Evolutionary conservation across 208 protist genomes (phyloP).

Genomic region (Herpetomonas tarakana): DNA sequence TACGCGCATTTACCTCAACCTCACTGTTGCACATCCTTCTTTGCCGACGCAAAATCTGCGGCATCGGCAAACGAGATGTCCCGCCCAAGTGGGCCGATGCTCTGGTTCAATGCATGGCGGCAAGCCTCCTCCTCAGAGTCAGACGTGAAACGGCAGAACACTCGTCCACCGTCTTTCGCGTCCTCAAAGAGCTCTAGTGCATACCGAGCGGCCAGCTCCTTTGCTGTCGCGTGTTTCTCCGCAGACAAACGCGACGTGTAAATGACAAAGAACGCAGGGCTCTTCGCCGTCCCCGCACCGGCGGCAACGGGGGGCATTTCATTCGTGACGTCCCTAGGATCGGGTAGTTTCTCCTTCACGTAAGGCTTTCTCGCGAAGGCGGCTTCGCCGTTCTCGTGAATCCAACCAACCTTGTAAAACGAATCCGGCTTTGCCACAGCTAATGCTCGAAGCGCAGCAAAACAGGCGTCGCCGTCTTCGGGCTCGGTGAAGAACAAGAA

Average conservation of each 20-base stretch:
- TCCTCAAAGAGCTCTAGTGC: conserved; percentile 47
- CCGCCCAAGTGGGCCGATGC: conserved; percentile 19
- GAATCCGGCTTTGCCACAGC: conserved; percentile 5
- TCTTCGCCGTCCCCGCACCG: neutral
- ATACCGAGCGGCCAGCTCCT: conserved; percentile 11
- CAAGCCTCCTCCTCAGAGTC: conserved; percentile 42
- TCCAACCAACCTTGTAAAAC: conserved; percentile 55
- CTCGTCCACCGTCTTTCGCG: conserved; percentile 57
- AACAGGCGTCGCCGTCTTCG: neutral
- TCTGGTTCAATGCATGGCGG: conserved; percentile 10
- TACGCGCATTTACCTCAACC: too few relatives aligned
- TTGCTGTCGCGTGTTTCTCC: conserved; percentile 9
- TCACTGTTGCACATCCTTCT: too few relatives aligned
- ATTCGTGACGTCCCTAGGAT: neutral
- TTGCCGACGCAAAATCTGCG: conserved; percentile 36
- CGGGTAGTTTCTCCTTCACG: conserved; percentile 21
- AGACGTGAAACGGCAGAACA: conserved; percentile 44
- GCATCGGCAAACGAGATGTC: conserved; percentile 52
- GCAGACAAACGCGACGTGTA: conserved; percentile 30
- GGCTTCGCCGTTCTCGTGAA: conserved; percentile 36
- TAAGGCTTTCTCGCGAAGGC: conserved; percentile 43
- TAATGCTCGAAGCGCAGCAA: neutral
- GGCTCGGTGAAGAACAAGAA: neutral
- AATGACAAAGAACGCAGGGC: conserved; percentile 32
- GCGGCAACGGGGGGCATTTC: neutral